Evolutionary conservation across 371 early-diverging fungal genomes (phyloP).

Genomic region (Blakeslea trispora): DNA sequence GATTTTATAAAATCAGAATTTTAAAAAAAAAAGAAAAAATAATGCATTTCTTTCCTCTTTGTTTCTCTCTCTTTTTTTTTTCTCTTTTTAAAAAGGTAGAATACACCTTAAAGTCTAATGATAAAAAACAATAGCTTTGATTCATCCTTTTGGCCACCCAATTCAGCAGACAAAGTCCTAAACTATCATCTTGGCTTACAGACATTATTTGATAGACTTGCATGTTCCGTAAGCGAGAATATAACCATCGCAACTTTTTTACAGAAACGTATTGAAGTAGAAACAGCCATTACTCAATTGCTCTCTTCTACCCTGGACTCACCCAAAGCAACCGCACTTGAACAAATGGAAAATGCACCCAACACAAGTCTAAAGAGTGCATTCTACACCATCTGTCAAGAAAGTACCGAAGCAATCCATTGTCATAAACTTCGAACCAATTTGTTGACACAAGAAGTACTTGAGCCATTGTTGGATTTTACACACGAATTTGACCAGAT

Average conservation of each 20-base stretch:
- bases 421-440: slow-evolving; percentile 13
- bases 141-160: slow-evolving; percentile 16
- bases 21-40: too few species aligned
- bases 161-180: slow-evolving; percentile 1
- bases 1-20: too few species aligned
- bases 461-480: slow-evolving; percentile 14
- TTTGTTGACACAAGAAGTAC: slow-evolving; percentile 11
- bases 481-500: background rate
- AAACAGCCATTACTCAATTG: slow-evolving; percentile 11
- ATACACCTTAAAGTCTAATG: background rate
- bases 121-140: slow-evolving; percentile 4
- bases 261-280: slow-evolving; percentile 11
- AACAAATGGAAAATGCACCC: background rate
- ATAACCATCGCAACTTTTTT: slow-evolving; percentile 5
- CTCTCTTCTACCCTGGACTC: background rate
- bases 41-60: background rate
- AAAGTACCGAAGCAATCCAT: slow-evolving; percentile 14
- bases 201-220: slow-evolving; percentile 6
- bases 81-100: too few species aligned
- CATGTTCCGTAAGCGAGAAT: slow-evolving; percentile 8
- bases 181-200: slow-evolving; percentile 9
- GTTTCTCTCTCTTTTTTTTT: background rate
- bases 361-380: slow-evolving; percentile 11
- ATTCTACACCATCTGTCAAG: slow-evolving; percentile 11
- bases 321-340: background rate